Evolutionary conservation across 2,329 filamentous ascomycete genomes (phyloP).

Genomic region (Myriosclerotinia curreyana): DNA sequence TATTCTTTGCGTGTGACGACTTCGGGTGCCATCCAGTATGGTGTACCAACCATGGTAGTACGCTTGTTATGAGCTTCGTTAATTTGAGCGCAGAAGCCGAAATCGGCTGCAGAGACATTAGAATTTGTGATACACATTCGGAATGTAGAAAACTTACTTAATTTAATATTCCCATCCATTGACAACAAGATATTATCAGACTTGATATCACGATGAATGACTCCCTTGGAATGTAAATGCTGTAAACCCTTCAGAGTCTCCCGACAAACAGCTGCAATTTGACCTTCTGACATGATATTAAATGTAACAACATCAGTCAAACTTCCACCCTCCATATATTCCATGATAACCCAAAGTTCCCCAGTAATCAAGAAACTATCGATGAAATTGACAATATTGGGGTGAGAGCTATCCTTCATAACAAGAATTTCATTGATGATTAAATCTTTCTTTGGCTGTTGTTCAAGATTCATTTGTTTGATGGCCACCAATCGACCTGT

Average conservation of each 20-base stretch:
- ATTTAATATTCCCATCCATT: slow-evolving; percentile 92
- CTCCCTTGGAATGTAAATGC: slow-evolving; percentile 93
- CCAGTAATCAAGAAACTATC: slow-evolving; percentile 89
- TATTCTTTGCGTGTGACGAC: slow-evolving; percentile 98
- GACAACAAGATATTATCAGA: slow-evolving; percentile 96
- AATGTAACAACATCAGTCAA: slow-evolving; percentile 98
- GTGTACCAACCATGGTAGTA: slow-evolving; percentile 97
- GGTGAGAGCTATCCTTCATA: slow-evolving; percentile 98
- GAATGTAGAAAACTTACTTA: slow-evolving; percentile 62
- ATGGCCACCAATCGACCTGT: slow-evolving; percentile 91
- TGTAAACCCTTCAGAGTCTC: slow-evolving; percentile 91
- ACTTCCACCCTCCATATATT: slow-evolving; percentile 98
- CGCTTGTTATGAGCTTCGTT: slow-evolving; percentile 96
- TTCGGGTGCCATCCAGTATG: slow-evolving; percentile 99
- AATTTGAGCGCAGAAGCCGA: slow-evolving; percentile 97
- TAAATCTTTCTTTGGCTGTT: slow-evolving; percentile 97
- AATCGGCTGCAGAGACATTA: slow-evolving; percentile 67
- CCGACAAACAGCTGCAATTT: slow-evolving; percentile 92
- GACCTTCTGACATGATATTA: slow-evolving; percentile 97
- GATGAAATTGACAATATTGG: slow-evolving; percentile 99
- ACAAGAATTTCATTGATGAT: slow-evolving; percentile 99
- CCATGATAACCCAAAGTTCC: slow-evolving; percentile 98
- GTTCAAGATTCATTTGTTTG: slow-evolving; percentile 99
- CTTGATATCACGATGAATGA: slow-evolving; percentile 98
- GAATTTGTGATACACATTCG: slow-evolving; percentile 23